phyloP scores from a whole-genome alignment of 2,329 filamentous ascomycete species.

The Xylaria sp. region DNA sequence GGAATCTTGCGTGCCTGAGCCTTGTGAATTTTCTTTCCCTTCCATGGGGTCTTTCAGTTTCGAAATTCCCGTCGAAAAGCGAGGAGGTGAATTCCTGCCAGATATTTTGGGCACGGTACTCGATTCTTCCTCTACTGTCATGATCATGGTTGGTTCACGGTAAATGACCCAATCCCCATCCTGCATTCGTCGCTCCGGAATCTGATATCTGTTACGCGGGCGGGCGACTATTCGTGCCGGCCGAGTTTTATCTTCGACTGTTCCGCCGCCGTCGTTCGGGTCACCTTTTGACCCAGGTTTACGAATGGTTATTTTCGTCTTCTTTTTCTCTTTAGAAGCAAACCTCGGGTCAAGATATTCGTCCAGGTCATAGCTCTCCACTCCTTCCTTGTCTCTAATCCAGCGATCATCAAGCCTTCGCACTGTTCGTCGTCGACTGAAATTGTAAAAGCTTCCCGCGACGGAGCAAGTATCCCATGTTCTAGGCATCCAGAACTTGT shows the following conservation, averaged over 20 bases:
- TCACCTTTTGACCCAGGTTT: not conserved
- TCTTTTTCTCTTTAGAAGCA: not conserved
- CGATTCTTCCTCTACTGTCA: not conserved
- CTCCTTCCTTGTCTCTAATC: conserved; percentile 20
- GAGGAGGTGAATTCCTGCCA: no score
- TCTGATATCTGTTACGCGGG: not conserved
- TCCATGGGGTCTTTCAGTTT: not conserved
- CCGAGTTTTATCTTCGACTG: not conserved
- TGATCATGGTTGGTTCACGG: not conserved
- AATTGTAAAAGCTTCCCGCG: conserved; percentile 22
- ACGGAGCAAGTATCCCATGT: conserved; percentile 23
- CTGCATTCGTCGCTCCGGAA: conserved; percentile 11
- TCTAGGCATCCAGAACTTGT: conserved; percentile 15
- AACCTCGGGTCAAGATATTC: not conserved
- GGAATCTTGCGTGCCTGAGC: not conserved
- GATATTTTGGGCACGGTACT: not conserved
- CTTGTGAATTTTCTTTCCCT: not conserved
- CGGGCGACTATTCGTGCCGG: not conserved
- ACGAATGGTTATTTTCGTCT: not conserved
- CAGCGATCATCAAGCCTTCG: conserved; percentile 24
- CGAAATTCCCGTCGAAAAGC: not conserved
- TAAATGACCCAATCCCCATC: conserved; percentile 18
- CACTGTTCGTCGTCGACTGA: conserved; percentile 15
- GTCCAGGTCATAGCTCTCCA: conserved; percentile 12
- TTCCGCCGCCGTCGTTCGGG: not conserved